These are phyloP conservation scores for Gossypium trilobum DNA, from an alignment of 441 rosid genomes.

Conservation along the genomic window DNA sequence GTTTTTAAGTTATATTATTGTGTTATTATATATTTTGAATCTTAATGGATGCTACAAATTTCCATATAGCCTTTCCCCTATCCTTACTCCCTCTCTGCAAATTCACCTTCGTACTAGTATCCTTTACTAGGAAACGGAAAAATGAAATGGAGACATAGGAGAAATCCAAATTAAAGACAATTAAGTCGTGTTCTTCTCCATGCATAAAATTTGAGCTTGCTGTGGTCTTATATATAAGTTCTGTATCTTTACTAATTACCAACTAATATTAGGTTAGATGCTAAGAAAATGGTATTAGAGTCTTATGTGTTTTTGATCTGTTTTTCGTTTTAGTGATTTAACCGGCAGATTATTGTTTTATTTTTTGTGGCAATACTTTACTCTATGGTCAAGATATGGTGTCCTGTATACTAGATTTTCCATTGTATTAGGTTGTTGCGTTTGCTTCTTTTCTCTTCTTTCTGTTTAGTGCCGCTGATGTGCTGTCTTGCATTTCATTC, in stretches of 20 bases:
- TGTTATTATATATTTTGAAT: not conserved
- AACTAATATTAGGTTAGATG: not conserved
- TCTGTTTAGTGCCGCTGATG: not conserved
- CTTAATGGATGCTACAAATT: conserved; percentile 4
- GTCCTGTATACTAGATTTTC: not conserved
- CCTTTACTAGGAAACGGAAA: not conserved
- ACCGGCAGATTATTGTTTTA: not conserved
- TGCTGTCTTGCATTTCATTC: not conserved
- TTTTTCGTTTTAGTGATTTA: not conserved
- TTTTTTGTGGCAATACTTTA: not conserved
- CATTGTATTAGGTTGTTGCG: not conserved
- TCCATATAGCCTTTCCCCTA: not conserved
- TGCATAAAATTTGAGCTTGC: not conserved
- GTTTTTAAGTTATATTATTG: not conserved
- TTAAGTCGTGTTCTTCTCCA: not conserved
- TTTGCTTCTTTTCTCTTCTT: not conserved
- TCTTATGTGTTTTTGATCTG: not conserved
- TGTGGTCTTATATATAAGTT: not conserved
- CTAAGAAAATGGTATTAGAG: not conserved
- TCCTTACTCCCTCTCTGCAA: not conserved
- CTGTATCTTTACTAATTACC: not conserved
- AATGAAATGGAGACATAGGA: not conserved
- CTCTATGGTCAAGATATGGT: not conserved
- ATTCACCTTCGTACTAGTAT: not conserved
- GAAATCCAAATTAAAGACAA: not conserved